A percentile compares a stretch with the other conserved stretches of the same genome.
Evolutionary conservation across 192 early-diverging fungal genomes (phyloP).

Genomic region (Backusella luteola): DNA sequence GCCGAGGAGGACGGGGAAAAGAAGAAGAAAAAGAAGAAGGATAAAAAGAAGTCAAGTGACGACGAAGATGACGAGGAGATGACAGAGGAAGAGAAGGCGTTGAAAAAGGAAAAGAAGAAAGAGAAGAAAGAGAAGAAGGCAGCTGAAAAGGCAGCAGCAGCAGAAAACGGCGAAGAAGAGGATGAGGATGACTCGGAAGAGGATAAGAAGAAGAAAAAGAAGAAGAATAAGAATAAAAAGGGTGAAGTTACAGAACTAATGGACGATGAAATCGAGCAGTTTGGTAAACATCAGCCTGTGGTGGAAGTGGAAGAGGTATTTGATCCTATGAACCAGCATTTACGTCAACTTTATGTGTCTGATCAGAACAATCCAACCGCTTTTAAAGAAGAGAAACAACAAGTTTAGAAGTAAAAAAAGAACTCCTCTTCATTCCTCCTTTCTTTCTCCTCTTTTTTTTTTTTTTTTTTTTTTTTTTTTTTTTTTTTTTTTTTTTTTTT

Average conservation of each 20-base stretch:
- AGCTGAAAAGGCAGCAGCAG: neutral
- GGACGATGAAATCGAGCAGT: neutral
- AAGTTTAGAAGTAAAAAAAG: neutral
- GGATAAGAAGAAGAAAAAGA: constrained; percentile 10
- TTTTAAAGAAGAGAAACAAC: neutral
- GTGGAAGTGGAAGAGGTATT: neutral
- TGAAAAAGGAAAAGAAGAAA: constrained; percentile 9
- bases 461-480: neutral
- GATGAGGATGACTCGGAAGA: neutral
- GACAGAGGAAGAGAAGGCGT: neutral
- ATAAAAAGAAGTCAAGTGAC: neutral
- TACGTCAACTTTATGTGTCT: neutral
- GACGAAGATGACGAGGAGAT: neutral
- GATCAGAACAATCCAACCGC: neutral
- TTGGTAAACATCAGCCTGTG: neutral
- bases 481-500: neutral
- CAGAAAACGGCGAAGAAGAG: neutral
- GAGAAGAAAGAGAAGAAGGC: constrained; percentile 4
- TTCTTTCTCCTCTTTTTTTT: neutral
- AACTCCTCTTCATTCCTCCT: neutral
- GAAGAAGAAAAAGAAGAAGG: constrained; percentile 14
- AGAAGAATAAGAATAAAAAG: constrained; percentile 8
- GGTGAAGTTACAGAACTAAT: neutral
- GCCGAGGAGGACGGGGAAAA: neutral
- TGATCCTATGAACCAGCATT: constrained; percentile 1